phyloP scores from a whole-genome alignment of 2,329 filamentous ascomycete species.

The Fusarium fracticaudum region DNA sequence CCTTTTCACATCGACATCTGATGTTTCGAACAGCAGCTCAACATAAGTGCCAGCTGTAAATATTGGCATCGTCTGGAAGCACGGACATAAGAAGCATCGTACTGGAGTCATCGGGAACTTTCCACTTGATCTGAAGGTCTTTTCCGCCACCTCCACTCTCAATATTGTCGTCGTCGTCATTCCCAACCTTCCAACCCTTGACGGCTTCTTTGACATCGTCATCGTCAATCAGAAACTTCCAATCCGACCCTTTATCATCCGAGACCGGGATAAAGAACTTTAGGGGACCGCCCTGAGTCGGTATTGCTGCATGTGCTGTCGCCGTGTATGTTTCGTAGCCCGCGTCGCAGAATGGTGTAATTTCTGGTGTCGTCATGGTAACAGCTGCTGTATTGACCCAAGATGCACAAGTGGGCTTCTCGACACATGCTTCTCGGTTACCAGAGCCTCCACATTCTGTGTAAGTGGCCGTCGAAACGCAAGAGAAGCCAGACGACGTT shows the following conservation, averaged over 20 bases:
- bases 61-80: background rate
- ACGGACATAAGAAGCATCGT: background rate
- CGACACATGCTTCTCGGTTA: background rate
- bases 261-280: background rate
- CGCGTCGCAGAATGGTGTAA: background rate
- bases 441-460: background rate
- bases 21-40: rapidly evolving
- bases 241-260: background rate
- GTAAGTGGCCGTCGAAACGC: background rate
- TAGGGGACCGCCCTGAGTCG: background rate
- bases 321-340: background rate
- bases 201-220: background rate
- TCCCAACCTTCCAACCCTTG: background rate
- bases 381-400: background rate
- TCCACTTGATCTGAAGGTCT: background rate
- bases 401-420: background rate
- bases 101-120: background rate
- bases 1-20: rapidly evolving
- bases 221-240: background rate
- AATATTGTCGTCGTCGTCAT: background rate
- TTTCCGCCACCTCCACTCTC: background rate
- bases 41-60: background rate
- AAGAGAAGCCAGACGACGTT: background rate
- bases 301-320: background rate
- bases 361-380: background rate